A percentile compares a stretch with the other conserved stretches of the same genome.
These are phyloP conservation scores for Zasmidium angulare DNA, from an alignment of 2,329 filamentous ascomycete genomes.

Conservation along the genomic window DNA sequence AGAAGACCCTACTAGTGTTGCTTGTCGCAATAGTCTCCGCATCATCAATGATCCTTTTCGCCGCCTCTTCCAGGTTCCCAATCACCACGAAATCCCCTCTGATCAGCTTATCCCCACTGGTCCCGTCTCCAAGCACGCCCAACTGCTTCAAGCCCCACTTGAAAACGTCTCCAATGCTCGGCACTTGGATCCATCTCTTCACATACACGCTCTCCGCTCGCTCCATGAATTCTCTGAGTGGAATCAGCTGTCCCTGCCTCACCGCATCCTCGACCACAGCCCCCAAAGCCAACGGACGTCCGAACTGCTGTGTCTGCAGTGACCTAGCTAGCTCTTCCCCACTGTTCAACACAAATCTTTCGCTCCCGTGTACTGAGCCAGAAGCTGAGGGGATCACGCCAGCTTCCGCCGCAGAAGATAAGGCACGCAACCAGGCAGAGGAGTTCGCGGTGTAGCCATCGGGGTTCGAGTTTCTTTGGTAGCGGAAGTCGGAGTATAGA, in stretches of 20 bases:
- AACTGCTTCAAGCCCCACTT: slow-evolving; percentile 73
- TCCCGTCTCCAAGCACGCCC: slow-evolving; percentile 36
- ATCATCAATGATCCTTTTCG: slow-evolving; percentile 40
- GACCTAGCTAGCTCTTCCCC: slow-evolving; percentile 66
- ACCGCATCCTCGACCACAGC: slow-evolving; percentile 77
- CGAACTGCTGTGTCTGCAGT: slow-evolving; percentile 75
- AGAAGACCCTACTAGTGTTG: slow-evolving; percentile 36
- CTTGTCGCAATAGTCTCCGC: slow-evolving; percentile 33
- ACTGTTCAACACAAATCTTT: slow-evolving; percentile 53
- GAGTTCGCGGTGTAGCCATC: slow-evolving; percentile 83
- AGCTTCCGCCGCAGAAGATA: slow-evolving; percentile 66
- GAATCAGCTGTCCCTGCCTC: slow-evolving; percentile 66
- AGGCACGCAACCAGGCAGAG: slow-evolving; percentile 72
- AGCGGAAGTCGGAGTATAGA: slow-evolving; percentile 82
- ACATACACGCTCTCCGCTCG: slow-evolving; percentile 70
- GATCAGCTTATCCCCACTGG: slow-evolving; percentile 53
- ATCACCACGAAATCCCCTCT: slow-evolving; percentile 66
- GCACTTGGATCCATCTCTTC: slow-evolving; percentile 65
- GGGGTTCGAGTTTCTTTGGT: slow-evolving; percentile 73
- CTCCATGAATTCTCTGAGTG: slow-evolving; percentile 66
- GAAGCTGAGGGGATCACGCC: slow-evolving; percentile 55
- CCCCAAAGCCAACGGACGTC: slow-evolving; percentile 76
- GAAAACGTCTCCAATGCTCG: slow-evolving; percentile 62
- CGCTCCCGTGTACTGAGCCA: slow-evolving; percentile 34
- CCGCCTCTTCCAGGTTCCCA: slow-evolving; percentile 60